These are phyloP conservation scores for Pistacia atlantica DNA, from an alignment of 345 rosid species.

Conservation along the genomic window DNA sequence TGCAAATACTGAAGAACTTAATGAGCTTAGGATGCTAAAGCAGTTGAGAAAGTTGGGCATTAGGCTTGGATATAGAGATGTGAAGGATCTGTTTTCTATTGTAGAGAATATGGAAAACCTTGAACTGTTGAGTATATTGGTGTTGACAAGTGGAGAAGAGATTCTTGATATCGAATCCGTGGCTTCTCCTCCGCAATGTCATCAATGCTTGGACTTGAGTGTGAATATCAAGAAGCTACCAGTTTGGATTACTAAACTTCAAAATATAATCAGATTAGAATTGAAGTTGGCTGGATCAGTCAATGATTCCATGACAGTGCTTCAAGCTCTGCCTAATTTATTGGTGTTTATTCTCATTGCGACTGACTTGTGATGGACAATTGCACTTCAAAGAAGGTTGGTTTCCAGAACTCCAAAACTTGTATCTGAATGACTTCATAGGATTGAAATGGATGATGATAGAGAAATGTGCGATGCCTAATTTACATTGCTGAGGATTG, in stretches of 20 bases:
- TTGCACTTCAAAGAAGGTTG: too few relatives aligned
- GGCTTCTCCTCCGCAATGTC: constrained; percentile 1
- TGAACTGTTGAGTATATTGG: not conserved
- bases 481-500: too few relatives aligned
- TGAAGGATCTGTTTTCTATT: constrained; percentile 1
- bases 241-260: not conserved
- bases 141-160: not conserved
- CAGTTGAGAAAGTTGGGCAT: constrained; percentile 19
- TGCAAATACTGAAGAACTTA: not conserved
- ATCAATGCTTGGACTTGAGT: not conserved
- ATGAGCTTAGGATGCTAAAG: not conserved
- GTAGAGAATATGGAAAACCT: constrained; percentile 15
- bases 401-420: too few relatives aligned
- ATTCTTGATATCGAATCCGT: not conserved
- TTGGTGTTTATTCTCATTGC: too few relatives aligned
- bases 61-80: constrained; percentile 4
- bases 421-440: too few relatives aligned
- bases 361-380: too few relatives aligned
- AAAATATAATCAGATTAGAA: not conserved
- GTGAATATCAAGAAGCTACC: constrained; percentile 5
- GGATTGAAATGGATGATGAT: too few relatives aligned
- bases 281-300: too few relatives aligned
- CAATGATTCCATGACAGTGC: too few relatives aligned
- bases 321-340: too few relatives aligned
- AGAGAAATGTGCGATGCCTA: too few relatives aligned